These are phyloP conservation scores for Cryphonectria naterciae DNA, from an alignment of 2,329 filamentous ascomycete genomes.

Conservation along the genomic window DNA sequence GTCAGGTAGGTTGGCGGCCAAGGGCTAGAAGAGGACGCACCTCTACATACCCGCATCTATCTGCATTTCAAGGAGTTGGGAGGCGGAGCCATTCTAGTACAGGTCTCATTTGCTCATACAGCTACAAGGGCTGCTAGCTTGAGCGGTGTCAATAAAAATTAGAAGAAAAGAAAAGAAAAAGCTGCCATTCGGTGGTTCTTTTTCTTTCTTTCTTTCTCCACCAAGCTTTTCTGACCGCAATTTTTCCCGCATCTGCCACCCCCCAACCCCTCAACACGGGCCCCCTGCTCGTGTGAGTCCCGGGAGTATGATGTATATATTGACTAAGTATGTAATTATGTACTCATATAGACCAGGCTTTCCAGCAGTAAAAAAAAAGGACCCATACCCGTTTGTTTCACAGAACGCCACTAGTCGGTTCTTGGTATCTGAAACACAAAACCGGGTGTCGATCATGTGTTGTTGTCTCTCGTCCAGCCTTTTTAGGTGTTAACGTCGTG, in stretches of 20 bases:
- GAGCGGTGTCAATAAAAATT: background rate
- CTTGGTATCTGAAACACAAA: background rate
- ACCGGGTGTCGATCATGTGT: conserved; percentile 9
- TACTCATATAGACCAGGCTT: background rate
- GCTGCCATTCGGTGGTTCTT: background rate
- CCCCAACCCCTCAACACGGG: background rate
- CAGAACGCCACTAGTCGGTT: background rate
- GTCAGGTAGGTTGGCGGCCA: background rate
- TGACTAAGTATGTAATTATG: background rate
- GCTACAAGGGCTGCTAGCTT: background rate
- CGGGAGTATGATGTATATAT: background rate
- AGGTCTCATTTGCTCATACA: background rate
- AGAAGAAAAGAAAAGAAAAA: background rate
- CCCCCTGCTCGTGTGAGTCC: background rate
- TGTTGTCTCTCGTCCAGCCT: conserved; percentile 15
- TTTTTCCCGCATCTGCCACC: background rate
- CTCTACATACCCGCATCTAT: background rate
- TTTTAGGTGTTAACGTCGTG: background rate
- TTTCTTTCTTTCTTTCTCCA: background rate
- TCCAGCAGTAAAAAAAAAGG: background rate
- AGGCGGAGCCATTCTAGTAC: background rate
- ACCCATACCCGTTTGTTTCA: background rate
- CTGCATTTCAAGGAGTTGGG: conserved; percentile 8
- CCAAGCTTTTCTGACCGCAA: background rate
- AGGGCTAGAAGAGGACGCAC: background rate